A percentile compares a stretch with the other conserved stretches of the same genome.
These are phyloP conservation scores for Botryotinia globosa DNA, from an alignment of 2,329 filamentous ascomycete species.

Conservation along the genomic window DNA sequence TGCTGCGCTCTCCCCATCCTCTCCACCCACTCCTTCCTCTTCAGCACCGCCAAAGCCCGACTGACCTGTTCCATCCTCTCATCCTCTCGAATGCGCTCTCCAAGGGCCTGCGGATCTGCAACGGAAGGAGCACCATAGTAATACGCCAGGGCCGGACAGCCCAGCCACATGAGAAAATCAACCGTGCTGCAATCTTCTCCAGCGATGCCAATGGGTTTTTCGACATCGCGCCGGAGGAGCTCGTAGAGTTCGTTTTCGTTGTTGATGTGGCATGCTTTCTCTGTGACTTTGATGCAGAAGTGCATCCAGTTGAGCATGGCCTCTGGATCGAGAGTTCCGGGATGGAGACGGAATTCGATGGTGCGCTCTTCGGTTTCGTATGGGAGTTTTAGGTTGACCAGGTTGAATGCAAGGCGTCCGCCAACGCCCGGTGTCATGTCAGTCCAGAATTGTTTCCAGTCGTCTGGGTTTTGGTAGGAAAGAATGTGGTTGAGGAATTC, in stretches of 20 bases:
- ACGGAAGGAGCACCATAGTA: not conserved
- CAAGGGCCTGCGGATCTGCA: not conserved
- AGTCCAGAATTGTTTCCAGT: not conserved
- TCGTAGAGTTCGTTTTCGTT: not conserved
- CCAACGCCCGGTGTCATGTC: not conserved
- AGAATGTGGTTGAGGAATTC: constrained; percentile 3
- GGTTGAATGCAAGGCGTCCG: not conserved
- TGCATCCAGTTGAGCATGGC: constrained; percentile 27
- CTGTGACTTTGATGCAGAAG: constrained; percentile 23
- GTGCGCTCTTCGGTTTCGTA: constrained; percentile 14
- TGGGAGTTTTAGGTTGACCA: not conserved
- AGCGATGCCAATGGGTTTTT: not conserved
- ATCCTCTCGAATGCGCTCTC: not conserved
- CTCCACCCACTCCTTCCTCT: not conserved
- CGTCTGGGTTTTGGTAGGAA: not conserved
- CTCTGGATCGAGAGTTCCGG: constrained; percentile 26
- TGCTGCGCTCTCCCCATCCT: not conserved
- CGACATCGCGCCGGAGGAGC: not conserved
- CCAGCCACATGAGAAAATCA: constrained; percentile 7
- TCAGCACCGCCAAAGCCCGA: too few species aligned
- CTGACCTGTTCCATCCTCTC: too few species aligned
- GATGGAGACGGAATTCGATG: constrained; percentile 35
- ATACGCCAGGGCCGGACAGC: not conserved
- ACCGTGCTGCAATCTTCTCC: not conserved
- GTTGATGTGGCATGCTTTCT: not conserved